A percentile compares a stretch with the other conserved stretches of the same genome.
These are phyloP conservation scores for Kwoniella shandongensis DNA, from an alignment of 768 basidiomycete species.

Conservation along the genomic window DNA sequence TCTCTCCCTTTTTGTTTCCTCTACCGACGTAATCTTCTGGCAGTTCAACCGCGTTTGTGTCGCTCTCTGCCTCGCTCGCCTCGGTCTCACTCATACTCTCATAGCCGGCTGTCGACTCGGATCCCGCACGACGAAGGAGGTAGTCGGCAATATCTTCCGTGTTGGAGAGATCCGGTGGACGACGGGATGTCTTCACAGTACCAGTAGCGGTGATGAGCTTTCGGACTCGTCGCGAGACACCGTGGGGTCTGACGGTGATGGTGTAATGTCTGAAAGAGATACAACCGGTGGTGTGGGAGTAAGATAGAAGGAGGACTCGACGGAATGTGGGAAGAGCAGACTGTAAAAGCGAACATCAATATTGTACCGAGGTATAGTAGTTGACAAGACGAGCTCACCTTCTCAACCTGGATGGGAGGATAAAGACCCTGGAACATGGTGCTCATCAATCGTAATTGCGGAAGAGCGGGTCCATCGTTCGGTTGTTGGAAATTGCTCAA, in stretches of 20 bases:
- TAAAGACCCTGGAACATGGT: conserved; percentile 96
- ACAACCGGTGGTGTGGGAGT: conserved; percentile 79
- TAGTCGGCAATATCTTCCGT: conserved; percentile 97
- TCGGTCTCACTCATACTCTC: conserved; percentile 75
- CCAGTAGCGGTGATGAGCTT: conserved; percentile 69
- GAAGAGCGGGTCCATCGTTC: conserved; percentile 61
- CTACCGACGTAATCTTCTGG: conserved; percentile 92
- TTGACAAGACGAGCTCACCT: too few species aligned
- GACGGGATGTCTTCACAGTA: conserved; percentile 29
- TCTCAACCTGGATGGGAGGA: conserved; percentile 70
- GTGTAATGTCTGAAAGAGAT: conserved; percentile 92
- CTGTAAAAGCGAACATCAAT: conserved; percentile 66
- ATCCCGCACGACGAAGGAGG: conserved; percentile 72
- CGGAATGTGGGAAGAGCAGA: conserved; percentile 68
- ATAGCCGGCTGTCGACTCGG: conserved; percentile 64
- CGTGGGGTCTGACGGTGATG: conserved; percentile 92
- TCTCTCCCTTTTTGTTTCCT: conserved; percentile 87
- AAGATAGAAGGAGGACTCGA: conserved; percentile 87
- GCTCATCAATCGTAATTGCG: conserved; percentile 87
- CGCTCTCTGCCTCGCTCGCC: conserved; percentile 65
- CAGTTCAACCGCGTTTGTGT: conserved; percentile 63
- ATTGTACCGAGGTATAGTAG: too few species aligned
- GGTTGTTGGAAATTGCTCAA: conserved; percentile 65
- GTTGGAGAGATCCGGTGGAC: conserved; percentile 68
- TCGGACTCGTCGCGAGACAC: conserved; percentile 86